Evolutionary conservation across 2,329 filamentous ascomycete genomes (phyloP), one percentile per base, ranked within the genome.

Genomic region (Phialophora verrucosa): DNA sequence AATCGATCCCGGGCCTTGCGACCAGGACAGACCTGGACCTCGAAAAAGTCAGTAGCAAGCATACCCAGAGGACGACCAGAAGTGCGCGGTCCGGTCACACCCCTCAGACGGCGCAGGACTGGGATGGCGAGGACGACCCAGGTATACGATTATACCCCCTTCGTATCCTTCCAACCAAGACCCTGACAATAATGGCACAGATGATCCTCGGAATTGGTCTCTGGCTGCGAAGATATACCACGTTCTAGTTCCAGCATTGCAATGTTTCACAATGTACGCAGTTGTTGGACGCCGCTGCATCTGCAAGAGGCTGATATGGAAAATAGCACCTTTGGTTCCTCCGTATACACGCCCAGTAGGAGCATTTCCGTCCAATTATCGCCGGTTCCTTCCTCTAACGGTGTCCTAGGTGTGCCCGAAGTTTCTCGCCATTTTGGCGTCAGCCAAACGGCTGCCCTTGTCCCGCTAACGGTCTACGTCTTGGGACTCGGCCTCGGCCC

Each of bases 401-500:
- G n/a, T 51, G 14, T 31, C 20, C 3, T 10, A 35, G 75, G 73
- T 35, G 85, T 84, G 17, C 74, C 76, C 4, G 86, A 90, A 73
- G 87, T 91, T 51, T 85, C 87, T 55, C 75, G 69, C 32, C 68
- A 71, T 32, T 77, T 78, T 69, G 44, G 72, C 23, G 73, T 77
- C 27, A 73, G 73, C 10, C 69, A 66, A 7, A 75, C 74, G 1
- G 73, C 74, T 7, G 72, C 77, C 10, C 65, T 89, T 3, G 79
- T 92, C 11, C 88, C 89, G 23, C 83, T 91, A 0, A 88, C 88
- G 0, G 82, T 91, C 59, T 92, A 88, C 78, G 88, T 91, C n/a
- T 77, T 91, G 8, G 88, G 88, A 47, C 89, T 92, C 55, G 91
- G 88, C 1, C 86, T 90, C 63, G 90, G 90, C 0, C 90, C 91